phyloP scores from a whole-genome alignment of 495 filamentous ascomycete species.

The Hypoxylon fragiforme region DNA sequence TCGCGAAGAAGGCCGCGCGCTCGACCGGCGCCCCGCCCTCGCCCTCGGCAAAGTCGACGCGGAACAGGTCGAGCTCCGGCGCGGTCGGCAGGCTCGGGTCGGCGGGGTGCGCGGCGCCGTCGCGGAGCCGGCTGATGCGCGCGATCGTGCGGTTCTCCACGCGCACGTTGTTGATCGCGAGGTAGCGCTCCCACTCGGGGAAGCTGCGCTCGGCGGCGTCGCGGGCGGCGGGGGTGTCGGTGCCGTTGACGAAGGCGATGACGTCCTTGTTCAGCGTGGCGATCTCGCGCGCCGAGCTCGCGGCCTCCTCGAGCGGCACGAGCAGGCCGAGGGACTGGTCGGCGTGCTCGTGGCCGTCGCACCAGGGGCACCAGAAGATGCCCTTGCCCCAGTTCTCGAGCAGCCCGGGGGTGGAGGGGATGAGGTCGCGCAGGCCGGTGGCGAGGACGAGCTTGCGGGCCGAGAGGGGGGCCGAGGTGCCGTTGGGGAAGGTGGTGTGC shows the following conservation, averaged over 20 bases:
- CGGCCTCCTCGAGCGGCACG: slow-evolving; percentile 44
- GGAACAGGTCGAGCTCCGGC: slow-evolving; percentile 54
- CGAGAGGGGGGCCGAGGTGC: slow-evolving; percentile 37
- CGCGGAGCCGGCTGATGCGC: slow-evolving; percentile 49
- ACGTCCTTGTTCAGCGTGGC: slow-evolving; percentile 49
- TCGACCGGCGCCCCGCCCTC: slow-evolving; percentile 44
- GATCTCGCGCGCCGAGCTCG: slow-evolving; percentile 50
- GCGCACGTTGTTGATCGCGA: slow-evolving; percentile 51
- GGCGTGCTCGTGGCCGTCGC: slow-evolving; percentile 62
- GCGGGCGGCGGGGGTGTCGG: slow-evolving; percentile 47
- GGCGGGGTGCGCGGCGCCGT: slow-evolving; percentile 42
- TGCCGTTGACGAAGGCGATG: slow-evolving; percentile 58
- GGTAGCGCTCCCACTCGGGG: slow-evolving; percentile 51
- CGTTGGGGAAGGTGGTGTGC: slow-evolving; percentile 27
- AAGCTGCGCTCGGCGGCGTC: slow-evolving; percentile 44
- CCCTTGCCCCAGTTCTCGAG: slow-evolving; percentile 58
- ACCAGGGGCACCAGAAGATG: slow-evolving; percentile 66
- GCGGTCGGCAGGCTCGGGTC: slow-evolving; percentile 44
- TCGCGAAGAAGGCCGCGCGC: slow-evolving; percentile 54
- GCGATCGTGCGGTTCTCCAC: slow-evolving; percentile 59
- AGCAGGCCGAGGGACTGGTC: slow-evolving; percentile 60
- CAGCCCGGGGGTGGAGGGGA: slow-evolving; percentile 57
- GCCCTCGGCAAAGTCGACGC: slow-evolving; percentile 56
- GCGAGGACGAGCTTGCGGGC: slow-evolving; percentile 59
- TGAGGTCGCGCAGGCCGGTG: slow-evolving; percentile 57